These are phyloP conservation scores for Blastomyces silverae DNA, from an alignment of 2,329 filamentous ascomycete genomes.

Conservation along the genomic window DNA sequence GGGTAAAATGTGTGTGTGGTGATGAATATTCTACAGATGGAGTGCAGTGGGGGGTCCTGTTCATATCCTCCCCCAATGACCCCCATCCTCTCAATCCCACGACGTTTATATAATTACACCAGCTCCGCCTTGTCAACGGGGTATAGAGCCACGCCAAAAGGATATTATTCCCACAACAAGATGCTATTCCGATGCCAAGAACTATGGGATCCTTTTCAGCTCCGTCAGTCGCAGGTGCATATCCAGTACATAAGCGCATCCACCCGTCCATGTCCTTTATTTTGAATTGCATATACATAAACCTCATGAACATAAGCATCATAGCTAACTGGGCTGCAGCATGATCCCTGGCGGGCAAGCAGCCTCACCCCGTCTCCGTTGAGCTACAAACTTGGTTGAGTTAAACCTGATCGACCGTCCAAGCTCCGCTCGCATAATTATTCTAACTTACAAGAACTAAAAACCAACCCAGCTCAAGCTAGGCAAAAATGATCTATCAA, in stretches of 20 bases:
- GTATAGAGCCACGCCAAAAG: not conserved
- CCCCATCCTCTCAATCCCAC: not conserved
- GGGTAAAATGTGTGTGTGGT: not conserved
- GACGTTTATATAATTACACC: not conserved
- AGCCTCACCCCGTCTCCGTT: not conserved
- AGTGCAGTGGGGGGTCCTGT: not conserved
- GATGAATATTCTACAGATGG: not conserved
- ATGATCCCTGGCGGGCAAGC: not conserved
- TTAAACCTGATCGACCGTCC: not conserved
- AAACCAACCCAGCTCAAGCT: not conserved
- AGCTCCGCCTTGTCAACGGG: not conserved
- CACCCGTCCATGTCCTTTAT: not conserved
- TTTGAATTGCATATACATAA: not conserved
- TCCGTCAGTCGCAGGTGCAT: not conserved
- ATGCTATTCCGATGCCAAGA: not conserved
- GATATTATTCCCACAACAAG: conserved; percentile 2
- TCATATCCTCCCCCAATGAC: not conserved
- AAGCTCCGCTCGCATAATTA: not conserved
- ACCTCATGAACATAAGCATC: not conserved
- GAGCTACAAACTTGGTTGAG: not conserved
- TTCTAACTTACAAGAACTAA: not conserved
- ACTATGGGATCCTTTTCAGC: not conserved
- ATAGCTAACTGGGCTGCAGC: not conserved
- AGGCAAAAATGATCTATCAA: conserved; percentile 11
- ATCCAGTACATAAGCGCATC: not conserved